phyloP scores from a whole-genome alignment of 805 yeast species.

The Sporopachydermia quercuum region DNA sequence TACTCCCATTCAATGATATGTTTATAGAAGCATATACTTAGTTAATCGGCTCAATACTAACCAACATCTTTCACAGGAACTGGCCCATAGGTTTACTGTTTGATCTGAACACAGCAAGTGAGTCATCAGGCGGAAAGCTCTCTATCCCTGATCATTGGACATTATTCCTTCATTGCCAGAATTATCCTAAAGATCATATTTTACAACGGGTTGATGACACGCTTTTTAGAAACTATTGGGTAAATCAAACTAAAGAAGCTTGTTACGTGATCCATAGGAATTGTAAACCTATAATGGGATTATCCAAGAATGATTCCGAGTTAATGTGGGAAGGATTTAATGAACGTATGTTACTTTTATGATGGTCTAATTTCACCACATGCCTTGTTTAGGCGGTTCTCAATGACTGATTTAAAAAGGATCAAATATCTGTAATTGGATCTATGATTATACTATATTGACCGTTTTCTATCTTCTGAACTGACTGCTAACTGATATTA shows the following conservation, averaged over 20 bases:
- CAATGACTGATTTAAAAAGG: no score
- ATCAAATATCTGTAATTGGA: background rate
- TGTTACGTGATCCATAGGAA: conserved; percentile 62
- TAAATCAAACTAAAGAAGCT: conserved; percentile 73
- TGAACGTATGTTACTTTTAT: conserved; percentile 5
- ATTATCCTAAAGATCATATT: conserved; percentile 30
- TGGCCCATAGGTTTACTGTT: conserved; percentile 57
- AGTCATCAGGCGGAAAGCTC: conserved; percentile 14
- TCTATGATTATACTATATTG: background rate
- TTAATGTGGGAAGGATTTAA: conserved; percentile 40
- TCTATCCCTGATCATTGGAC: conserved; percentile 26
- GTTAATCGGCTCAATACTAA: no score
- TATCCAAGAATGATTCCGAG: conserved; percentile 47
- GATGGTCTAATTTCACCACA: background rate
- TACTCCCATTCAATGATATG: no score
- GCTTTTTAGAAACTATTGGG: conserved; percentile 38
- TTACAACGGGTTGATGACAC: conserved; percentile 21
- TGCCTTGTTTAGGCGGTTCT: background rate
- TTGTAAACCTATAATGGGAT: conserved; percentile 67
- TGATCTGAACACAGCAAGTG: conserved; percentile 34
- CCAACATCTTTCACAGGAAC: no score
- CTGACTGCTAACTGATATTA: no score
- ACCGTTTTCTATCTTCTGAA: background rate
- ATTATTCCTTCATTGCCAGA: conserved; percentile 25
- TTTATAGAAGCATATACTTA: no score